These are phyloP conservation scores for Moesziomyces sp. DNA, from an alignment of 1,284 basidiomycete genomes.

Conservation along the genomic window DNA sequence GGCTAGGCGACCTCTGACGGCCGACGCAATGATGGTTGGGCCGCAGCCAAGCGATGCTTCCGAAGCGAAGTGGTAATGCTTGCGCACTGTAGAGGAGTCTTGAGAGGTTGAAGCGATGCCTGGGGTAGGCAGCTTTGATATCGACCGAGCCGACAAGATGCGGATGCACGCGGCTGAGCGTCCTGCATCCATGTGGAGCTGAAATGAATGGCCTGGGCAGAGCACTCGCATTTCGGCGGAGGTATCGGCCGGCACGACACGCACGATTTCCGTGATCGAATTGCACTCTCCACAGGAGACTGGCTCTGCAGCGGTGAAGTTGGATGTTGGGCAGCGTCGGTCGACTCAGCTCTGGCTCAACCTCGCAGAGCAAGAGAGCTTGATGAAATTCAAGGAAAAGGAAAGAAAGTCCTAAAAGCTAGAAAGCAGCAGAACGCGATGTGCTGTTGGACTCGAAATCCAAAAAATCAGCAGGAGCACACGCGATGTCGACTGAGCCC, in stretches of 20 bases:
- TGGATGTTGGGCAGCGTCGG: background rate
- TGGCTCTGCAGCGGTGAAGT: background rate
- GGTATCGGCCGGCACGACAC: background rate
- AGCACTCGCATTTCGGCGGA: background rate
- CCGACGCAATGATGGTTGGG: background rate
- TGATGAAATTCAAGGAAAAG: background rate
- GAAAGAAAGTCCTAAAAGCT: background rate
- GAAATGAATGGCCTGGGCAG: background rate
- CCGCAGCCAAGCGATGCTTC: background rate
- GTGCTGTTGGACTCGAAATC: too few species aligned
- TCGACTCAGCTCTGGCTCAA: background rate
- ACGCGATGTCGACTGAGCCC: too few species aligned
- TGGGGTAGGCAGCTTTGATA: background rate
- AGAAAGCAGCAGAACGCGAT: background rate
- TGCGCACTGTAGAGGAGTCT: too few species aligned
- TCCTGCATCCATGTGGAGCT: background rate
- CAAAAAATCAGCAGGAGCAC: too few species aligned
- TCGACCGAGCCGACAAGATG: background rate
- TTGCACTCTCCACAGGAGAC: background rate
- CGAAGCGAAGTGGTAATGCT: background rate
- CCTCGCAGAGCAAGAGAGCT: background rate
- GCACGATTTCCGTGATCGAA: background rate
- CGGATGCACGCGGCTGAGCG: background rate
- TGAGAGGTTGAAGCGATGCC: background rate
- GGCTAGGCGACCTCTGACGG: background rate